Percentiles rank a stretch among this genome's conserved stretches.
Evolutionary conservation across 75 land plant genomes (phyloP).

Genomic region (Sequoia sempervirens): DNA sequence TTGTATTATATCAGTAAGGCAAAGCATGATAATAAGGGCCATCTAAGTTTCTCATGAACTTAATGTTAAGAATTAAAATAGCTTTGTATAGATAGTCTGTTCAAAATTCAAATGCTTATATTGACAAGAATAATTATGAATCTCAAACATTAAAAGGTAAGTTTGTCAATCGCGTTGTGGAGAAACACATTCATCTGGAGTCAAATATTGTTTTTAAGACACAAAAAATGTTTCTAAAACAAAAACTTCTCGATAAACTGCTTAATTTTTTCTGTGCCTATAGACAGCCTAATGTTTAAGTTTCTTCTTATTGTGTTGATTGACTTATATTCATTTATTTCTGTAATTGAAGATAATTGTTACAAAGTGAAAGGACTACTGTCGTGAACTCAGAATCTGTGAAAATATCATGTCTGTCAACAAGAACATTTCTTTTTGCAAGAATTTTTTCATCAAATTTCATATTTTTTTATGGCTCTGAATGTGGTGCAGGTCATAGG

Average conservation of each 20-base stretch:
- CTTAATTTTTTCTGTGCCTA: not conserved
- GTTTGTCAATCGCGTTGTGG: too few species aligned
- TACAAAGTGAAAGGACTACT: not conserved
- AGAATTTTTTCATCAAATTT: not conserved
- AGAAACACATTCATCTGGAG: not conserved
- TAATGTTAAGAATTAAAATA: not conserved
- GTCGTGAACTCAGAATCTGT: not conserved
- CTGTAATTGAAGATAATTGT: not conserved
- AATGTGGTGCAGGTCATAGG: slow-evolving; percentile 60
- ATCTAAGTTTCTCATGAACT: not conserved
- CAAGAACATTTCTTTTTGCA: not conserved
- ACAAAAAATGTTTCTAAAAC: not conserved
- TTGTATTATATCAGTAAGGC: slow-evolving; percentile 3
- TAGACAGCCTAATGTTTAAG: not conserved
- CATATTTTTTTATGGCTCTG: not conserved
- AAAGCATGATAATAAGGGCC: not conserved
- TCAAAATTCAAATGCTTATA: too few species aligned
- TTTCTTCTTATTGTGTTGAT: not conserved
- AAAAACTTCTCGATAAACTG: not conserved
- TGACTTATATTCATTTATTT: not conserved
- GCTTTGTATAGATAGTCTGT: not conserved
- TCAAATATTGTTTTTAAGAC: not conserved
- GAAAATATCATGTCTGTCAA: not conserved
- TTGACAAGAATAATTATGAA: too few species aligned
- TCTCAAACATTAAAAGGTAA: too few species aligned